Evolutionary conservation across 2,329 filamentous ascomycete species (phyloP).

Genomic region (Didymella keratinophila): DNA sequence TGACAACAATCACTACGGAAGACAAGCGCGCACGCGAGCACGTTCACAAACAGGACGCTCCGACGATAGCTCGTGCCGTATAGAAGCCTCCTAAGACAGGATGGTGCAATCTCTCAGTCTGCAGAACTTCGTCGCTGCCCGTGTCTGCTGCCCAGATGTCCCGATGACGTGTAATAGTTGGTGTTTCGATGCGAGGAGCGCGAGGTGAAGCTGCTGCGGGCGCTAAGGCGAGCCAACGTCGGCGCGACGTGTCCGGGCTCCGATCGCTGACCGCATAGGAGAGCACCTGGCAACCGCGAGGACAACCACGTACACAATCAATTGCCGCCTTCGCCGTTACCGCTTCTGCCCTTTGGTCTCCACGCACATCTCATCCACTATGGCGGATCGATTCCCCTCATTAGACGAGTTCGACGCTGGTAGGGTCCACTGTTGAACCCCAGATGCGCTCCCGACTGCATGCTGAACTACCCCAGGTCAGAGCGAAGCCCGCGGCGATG

Average conservation of each 20-base stretch:
- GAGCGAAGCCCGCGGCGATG: conserved; percentile 67
- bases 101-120: conserved; percentile 15
- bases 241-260: conserved; percentile 11
- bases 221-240: conserved; percentile 29
- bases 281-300: conserved; percentile 6
- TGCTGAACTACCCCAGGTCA: conserved; percentile 63
- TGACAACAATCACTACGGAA: conserved; percentile 26
- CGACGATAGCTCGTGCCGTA: conserved; percentile 3
- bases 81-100: neutral
- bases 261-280: neutral
- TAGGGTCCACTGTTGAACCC: conserved; percentile 44
- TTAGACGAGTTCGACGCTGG: conserved; percentile 62
- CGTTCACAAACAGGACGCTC: conserved; percentile 17
- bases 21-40: conserved; percentile 34
- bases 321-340: conserved; percentile 24
- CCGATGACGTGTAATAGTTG: conserved; percentile 32
- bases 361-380: conserved; percentile 32
- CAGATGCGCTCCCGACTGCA: conserved; percentile 30
- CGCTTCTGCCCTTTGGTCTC: neutral
- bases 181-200: conserved; percentile 24
- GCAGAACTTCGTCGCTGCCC: conserved; percentile 6
- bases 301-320: conserved; percentile 27
- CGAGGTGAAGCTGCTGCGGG: conserved; percentile 31
- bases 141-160: conserved; percentile 25
- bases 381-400: conserved; percentile 62